Percentiles rank a stretch among this genome's conserved stretches.
These are phyloP conservation scores for Cryphonectria japonica DNA, from an alignment of 2,329 filamentous ascomycete species.

Conservation along the genomic window DNA sequence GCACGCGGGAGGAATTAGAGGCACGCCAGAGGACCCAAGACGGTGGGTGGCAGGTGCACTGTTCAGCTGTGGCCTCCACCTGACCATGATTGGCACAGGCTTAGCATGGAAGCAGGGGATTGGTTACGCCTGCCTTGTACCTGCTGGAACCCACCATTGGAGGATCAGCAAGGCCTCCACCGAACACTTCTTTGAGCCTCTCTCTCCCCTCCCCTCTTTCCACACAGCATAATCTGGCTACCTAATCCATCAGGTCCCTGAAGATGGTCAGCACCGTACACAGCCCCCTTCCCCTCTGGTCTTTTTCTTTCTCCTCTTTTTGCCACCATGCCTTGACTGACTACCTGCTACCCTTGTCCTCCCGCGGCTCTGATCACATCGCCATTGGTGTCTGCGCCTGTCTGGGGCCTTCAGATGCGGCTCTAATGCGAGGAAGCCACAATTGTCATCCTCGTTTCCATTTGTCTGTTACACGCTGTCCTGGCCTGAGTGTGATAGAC, in stretches of 20 bases:
- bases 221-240: background rate
- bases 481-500: background rate
- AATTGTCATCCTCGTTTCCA: background rate
- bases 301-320: background rate
- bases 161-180: too few relatives aligned
- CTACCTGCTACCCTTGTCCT: background rate
- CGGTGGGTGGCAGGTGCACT: constrained; percentile 25
- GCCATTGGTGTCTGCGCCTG: constrained; percentile 25
- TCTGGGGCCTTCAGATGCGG: background rate
- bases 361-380: constrained; percentile 14
- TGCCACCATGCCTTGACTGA: too few relatives aligned
- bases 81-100: constrained; percentile 18
- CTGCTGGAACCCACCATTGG: background rate
- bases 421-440: background rate
- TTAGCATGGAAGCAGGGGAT: background rate
- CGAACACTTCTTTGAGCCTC: too few relatives aligned
- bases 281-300: background rate
- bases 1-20: constrained; percentile 4
- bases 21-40: constrained; percentile 1
- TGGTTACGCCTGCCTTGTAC: background rate
- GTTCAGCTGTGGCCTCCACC: constrained; percentile 25
- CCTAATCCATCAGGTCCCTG: too few relatives aligned
- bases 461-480: constrained; percentile 19
- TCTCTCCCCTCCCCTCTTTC: background rate
- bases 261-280: background rate